Percentiles rank a stretch among this genome's conserved stretches.
Conservation (phyloP, 176 grass and related monocot genomes). For the Canna indica region DNA sequence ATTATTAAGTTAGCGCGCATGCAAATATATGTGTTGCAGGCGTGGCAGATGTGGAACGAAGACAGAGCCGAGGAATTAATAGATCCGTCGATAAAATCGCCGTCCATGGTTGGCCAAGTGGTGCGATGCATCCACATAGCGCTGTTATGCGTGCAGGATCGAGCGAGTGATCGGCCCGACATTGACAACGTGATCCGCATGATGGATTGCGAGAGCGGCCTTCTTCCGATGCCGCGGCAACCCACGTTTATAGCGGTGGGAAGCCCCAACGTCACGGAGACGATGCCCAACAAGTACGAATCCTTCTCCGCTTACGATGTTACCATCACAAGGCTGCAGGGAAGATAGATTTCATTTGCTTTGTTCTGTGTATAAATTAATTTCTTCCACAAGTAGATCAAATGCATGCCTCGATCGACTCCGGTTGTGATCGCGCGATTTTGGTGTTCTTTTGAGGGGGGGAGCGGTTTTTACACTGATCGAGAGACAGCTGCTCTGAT, state of each 20-base stretch:
- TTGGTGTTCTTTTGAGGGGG: too few species aligned
- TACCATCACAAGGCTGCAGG: not conserved
- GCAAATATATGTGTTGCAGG: slow-evolving; percentile 23
- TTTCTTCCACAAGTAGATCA: too few species aligned
- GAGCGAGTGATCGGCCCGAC: slow-evolving; percentile 55
- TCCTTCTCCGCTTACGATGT: not conserved
- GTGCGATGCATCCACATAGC: slow-evolving; percentile 51
- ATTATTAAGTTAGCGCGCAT: too few species aligned
- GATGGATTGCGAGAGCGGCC: slow-evolving; percentile 34
- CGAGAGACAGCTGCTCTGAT: too few species aligned
- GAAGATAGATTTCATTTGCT: too few species aligned
- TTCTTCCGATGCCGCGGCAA: slow-evolving; percentile 38
- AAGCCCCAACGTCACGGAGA: slow-evolving; percentile 7
- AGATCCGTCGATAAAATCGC: slow-evolving; percentile 41
- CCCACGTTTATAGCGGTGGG: slow-evolving; percentile 46
- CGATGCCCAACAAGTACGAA: not conserved
- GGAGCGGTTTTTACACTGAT: too few species aligned
- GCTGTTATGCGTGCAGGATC: slow-evolving; percentile 74
- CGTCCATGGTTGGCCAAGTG: slow-evolving; percentile 30
- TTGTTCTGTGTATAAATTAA: too few species aligned
- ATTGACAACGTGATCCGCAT: slow-evolving; percentile 47
- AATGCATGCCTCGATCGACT: too few species aligned
- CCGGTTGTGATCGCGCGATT: too few species aligned
- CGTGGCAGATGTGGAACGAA: slow-evolving; percentile 78
- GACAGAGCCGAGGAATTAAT: slow-evolving; percentile 53